Percentiles rank a stretch among this genome's conserved stretches.
Evolutionary conservation across 2,329 filamentous ascomycete genomes (phyloP).

Genomic region (Calonectria hongkongensis): DNA sequence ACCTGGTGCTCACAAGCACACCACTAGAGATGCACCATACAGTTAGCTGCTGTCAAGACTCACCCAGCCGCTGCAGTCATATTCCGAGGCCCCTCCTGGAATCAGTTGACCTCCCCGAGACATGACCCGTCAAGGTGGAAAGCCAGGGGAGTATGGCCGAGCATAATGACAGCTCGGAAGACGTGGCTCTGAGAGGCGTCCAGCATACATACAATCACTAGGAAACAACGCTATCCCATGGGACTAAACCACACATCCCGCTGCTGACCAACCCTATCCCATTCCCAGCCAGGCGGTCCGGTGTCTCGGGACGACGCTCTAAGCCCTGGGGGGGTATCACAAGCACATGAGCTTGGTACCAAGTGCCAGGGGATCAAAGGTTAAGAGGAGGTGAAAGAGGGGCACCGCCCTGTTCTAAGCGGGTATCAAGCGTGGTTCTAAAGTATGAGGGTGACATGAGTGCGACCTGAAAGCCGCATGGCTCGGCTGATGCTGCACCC

Average conservation of each 20-base stretch:
- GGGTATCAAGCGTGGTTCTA: slow-evolving; percentile 20
- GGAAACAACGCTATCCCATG: background rate
- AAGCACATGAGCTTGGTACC: background rate
- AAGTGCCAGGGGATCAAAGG: slow-evolving; percentile 3
- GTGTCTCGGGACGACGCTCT: slow-evolving; percentile 35
- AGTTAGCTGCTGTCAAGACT: slow-evolving; percentile 37
- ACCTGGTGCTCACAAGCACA: slow-evolving; percentile 22
- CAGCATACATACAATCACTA: background rate
- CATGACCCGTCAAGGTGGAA: slow-evolving; percentile 23
- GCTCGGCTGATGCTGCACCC: slow-evolving; percentile 33
- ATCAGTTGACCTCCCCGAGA: slow-evolving; percentile 29
- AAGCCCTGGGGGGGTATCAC: slow-evolving; percentile 9
- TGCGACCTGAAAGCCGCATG: slow-evolving; percentile 32
- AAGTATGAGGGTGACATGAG: slow-evolving; percentile 22
- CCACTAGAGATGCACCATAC: slow-evolving; percentile 41
- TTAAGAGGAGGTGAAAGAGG: slow-evolving; percentile 21
- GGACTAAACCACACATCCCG: background rate
- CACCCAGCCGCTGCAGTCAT: slow-evolving; percentile 26
- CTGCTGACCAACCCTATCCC: slow-evolving; percentile 7
- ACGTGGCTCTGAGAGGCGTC: background rate
- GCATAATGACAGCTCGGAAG: background rate
- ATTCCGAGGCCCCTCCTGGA: slow-evolving; percentile 28
- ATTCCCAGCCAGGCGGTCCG: slow-evolving; percentile 35
- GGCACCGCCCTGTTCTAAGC: slow-evolving; percentile 29
- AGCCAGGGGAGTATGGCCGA: background rate